Base-by-base conservation (phyloP, 495 filamentous ascomycete genomes). In the Sabuloglossum arenarium region DNA sequence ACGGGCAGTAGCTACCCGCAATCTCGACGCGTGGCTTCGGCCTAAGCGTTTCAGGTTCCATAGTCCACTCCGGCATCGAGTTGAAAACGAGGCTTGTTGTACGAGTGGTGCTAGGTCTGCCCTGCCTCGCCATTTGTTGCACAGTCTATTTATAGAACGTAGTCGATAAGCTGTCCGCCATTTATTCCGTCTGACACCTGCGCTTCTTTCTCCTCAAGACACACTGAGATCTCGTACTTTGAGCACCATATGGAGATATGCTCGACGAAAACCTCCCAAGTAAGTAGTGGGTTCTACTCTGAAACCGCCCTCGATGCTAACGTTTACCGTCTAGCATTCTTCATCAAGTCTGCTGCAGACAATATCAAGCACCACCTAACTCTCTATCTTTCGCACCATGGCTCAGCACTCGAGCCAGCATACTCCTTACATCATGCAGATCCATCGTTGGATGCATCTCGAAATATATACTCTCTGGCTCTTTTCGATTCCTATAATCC, bases 181-280 rank as follows among this genome's bases (percentile, higher is more conserved):
- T 1, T 14, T 37, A 37, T 37, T 12, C 16, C 9, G 16, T 12
- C 34, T 14, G 11, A 6, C 34, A 37, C 19, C n/a, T 21, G 9
- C 39, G 6, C 39, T 43, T 43, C 5, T 21, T 5, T 16, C 53
- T 14, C 4, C 19, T 27, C n/a, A 27, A 55, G 21, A 6, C 30
- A 14, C 19, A 23, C 32, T 23, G n/a, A 54, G 27, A 24, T 54
- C 51, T 23, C 32, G 29, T 4, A 30, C 3, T 31, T 37, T n/a
- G n/a, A n/a, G 19, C 31, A 54, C 14, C 31, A 29, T 25, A 37
- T 54, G 29, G 19, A 43, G 31, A 62, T 4, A 95, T 95, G 88
- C 76, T 98, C 55, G 91, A 98, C 79, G 86, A 93, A 67, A 94
- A 88, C 66, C 76, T 98, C 4, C 91, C 91, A 59, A 88, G 81